A percentile compares a stretch with the other conserved stretches of the same genome.
These are phyloP conservation scores for Nemania sp. DNA, from an alignment of 2,329 filamentous ascomycete genomes.

Conservation along the genomic window DNA sequence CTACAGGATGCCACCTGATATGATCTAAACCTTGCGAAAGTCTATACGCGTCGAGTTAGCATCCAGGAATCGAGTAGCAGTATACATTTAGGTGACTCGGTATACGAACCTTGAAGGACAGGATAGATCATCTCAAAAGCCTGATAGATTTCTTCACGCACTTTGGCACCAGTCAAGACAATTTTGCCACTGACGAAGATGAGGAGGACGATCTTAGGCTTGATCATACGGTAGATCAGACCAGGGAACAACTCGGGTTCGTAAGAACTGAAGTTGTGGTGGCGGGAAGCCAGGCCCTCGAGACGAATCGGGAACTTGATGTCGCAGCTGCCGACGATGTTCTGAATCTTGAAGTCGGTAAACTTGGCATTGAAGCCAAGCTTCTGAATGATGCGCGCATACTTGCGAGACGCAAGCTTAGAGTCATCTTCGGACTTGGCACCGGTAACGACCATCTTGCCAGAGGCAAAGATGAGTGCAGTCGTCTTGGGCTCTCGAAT, in stretches of 20 bases:
- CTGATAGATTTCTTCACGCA: constrained; percentile 97
- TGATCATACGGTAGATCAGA: constrained; percentile 99
- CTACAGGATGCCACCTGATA: not conserved
- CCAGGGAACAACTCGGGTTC: constrained; percentile 98
- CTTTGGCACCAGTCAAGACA: constrained; percentile 95
- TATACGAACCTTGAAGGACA: constrained; percentile 81
- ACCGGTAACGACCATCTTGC: constrained; percentile 99
- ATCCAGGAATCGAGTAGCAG: not conserved
- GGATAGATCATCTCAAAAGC: constrained; percentile 98
- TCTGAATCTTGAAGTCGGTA: constrained; percentile 99
- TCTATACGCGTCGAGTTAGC: constrained; percentile 52
- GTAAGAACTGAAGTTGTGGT: constrained; percentile 99
- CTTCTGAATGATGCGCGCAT: constrained; percentile 99
- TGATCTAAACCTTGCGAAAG: constrained; percentile 67
- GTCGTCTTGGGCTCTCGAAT: constrained; percentile 99
- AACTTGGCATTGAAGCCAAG: constrained; percentile 99
- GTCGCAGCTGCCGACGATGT: constrained; percentile 98
- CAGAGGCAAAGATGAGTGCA: constrained; percentile 95
- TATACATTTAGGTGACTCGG: too few relatives aligned
- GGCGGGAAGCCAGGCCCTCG: constrained; percentile 93
- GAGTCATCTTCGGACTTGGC: constrained; percentile 98
- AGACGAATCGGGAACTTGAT: constrained; percentile 99
- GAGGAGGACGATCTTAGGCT: constrained; percentile 97
- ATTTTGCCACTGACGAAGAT: constrained; percentile 99
- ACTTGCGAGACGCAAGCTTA: constrained; percentile 96